Conservation (phyloP, 306 rosid genomes). For the Cucurbita argyrosperma region DNA sequence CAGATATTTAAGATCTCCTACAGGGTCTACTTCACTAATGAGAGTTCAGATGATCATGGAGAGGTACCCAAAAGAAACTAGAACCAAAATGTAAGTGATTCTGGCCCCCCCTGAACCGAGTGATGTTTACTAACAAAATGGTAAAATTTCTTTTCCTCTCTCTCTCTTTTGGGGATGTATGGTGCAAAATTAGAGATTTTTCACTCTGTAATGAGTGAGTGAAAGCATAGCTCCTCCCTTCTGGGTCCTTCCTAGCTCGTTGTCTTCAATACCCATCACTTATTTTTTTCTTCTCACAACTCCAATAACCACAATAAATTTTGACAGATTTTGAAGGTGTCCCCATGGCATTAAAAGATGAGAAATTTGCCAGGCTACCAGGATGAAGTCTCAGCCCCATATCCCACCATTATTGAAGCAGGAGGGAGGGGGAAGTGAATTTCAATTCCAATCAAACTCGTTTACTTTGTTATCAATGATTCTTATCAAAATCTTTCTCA, state of each 20-base stretch:
- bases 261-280: constrained; percentile 5
- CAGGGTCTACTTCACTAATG: neutral
- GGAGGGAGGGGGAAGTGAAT: neutral
- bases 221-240: neutral
- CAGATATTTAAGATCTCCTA: neutral
- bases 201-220: too few relatives aligned
- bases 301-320: constrained; percentile 4
- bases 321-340: constrained; percentile 5
- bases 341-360: constrained; percentile 3
- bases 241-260: neutral
- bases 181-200: neutral
- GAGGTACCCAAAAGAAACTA: neutral
- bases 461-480: neutral
- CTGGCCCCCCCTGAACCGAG: neutral
- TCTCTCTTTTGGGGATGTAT: neutral
- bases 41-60: neutral
- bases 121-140: neutral
- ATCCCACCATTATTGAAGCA: constrained; percentile 4
- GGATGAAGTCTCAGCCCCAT: constrained; percentile 1
- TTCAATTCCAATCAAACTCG: neutral
- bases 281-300: neutral
- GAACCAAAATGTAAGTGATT: neutral
- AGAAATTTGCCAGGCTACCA: constrained; percentile 4
- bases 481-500: neutral
- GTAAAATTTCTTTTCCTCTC: neutral